phyloP scores from a whole-genome alignment of 2,329 filamentous ascomycete genomes.

The Fusarium anthophilum region DNA sequence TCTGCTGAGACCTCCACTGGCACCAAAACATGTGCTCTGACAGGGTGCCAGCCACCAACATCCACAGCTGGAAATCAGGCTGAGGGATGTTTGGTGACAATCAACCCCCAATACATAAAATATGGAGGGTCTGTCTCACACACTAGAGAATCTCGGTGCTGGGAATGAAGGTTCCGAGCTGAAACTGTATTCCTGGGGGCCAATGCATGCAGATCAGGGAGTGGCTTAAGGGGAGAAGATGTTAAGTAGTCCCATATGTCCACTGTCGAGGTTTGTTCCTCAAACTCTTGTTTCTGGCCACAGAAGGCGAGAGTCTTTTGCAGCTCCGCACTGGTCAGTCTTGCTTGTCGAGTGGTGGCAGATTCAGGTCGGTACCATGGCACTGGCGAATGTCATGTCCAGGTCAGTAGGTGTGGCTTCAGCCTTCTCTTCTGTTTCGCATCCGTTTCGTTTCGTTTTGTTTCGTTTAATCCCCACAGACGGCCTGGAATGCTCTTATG shows the following conservation, averaged over 20 bases:
- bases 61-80: not conserved
- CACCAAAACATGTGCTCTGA: not conserved
- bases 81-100: not conserved
- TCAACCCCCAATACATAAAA: not conserved
- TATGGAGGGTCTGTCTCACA: not conserved
- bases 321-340: not conserved
- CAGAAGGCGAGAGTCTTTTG: not conserved
- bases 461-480: not conserved
- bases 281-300: not conserved
- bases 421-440: not conserved
- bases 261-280: not conserved
- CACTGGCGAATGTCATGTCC: not conserved
- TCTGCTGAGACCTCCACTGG: not conserved
- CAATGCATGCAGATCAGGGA: not conserved
- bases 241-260: slow-evolving; percentile 7
- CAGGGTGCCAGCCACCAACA: not conserved
- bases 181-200: not conserved
- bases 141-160: not conserved
- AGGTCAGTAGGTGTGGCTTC: not conserved
- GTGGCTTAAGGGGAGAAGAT: not conserved
- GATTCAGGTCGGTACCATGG: not conserved
- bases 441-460: not conserved
- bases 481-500: not conserved
- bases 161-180: not conserved
- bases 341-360: not conserved